Conservation (phyloP, 1,284 basidiomycete species). For the Tilletia caries region DNA sequence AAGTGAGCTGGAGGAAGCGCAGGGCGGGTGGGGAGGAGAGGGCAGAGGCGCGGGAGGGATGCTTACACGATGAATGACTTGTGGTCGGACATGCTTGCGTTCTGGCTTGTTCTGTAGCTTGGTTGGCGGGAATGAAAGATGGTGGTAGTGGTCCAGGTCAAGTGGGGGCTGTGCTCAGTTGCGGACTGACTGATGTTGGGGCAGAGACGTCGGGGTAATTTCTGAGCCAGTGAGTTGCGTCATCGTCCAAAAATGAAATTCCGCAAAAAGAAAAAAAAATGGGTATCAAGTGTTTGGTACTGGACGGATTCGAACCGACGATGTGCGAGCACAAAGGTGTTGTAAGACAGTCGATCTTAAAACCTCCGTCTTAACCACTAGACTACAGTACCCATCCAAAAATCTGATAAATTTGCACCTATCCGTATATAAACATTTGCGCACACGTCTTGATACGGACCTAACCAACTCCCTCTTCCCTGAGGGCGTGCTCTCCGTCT, state of each 20-base stretch:
- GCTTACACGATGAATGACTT: slow-evolving; percentile 44
- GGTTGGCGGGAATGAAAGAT: background rate
- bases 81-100: slow-evolving; percentile 27
- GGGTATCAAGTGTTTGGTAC: background rate
- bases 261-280: background rate
- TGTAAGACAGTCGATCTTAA: background rate
- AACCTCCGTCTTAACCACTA: slow-evolving; percentile 11
- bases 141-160: background rate
- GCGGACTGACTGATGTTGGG: too few relatives aligned
- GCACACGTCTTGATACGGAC: too few relatives aligned
- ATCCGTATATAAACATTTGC: too few relatives aligned
- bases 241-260: too few relatives aligned
- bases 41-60: background rate
- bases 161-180: too few relatives aligned
- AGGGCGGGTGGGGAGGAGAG: background rate
- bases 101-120: too few relatives aligned
- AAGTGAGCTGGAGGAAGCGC: background rate
- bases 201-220: too few relatives aligned
- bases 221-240: too few relatives aligned
- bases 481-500: too few relatives aligned
- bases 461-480: too few relatives aligned
- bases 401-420: too few relatives aligned
- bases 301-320: slow-evolving; percentile 12
- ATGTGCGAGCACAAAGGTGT: slow-evolving; percentile 10
- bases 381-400: background rate